Evolutionary conservation across 352 stramenopile genomes (phyloP), one percentile per base, ranked within the genome.

Genomic region (Phytophthora cactorum): DNA sequence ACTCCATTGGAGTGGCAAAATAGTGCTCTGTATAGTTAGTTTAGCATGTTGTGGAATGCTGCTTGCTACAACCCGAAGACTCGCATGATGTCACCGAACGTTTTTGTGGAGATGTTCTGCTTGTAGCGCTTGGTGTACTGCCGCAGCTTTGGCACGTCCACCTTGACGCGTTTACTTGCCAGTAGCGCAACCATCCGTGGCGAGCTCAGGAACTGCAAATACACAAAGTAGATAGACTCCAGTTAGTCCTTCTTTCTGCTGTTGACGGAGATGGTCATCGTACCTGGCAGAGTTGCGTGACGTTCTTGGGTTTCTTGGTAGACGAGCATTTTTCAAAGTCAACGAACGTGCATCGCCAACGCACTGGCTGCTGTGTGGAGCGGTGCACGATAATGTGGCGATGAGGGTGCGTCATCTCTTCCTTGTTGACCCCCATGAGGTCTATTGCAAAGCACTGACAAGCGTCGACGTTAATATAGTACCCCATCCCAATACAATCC

Each of bases 351-450:
- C 82, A 91, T 44, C 68, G 72, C 76, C 76, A 88, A 43, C 51
- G 59, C 38, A 4, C 14, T 38, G 39, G 44, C 28, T 52, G 50
- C 41, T 61, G 63, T n/a, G 36, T 61, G 11, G 51, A 70, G 51
- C 34, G 59, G 6, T 72, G 60, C 32, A 93, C 55, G 56, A 92
- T 81, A 25, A 93, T 90, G 44, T 93, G 85, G 47, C 82, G 82
- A 34, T 87, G 85, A 36, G 85, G 85, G 49, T 93, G 85, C 9
- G 82, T 93, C 85, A 93, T 93, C 65, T 93, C 85, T 52, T 88
- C 85, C 69, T 93, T 93, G 69, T 91, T 93, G 46, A 91, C 80
- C 5, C 81, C 73, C 71, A 91, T 84, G 52, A 77, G 72, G 70
- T 91, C 85, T 71, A 93, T 75, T 22, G 74, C 78, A 66, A 90